Evolutionary conservation across 257 asterid genomes (phyloP).

Genomic region (Mentha longifolia): DNA sequence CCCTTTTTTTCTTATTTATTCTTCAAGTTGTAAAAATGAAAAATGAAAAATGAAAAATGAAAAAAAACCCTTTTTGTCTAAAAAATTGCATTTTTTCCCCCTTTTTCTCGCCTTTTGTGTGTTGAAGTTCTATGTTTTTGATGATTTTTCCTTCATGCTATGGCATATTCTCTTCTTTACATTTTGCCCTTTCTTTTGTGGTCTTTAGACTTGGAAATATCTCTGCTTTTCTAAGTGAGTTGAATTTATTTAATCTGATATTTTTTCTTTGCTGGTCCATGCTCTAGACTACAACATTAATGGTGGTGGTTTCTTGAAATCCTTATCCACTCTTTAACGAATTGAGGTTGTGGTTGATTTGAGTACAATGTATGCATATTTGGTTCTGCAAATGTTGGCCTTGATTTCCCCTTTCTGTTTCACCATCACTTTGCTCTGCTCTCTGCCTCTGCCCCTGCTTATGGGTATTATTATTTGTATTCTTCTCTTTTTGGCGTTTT

Average conservation of each 20-base stretch:
- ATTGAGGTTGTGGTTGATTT: slow-evolving; percentile 45
- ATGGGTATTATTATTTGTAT: slow-evolving; percentile 37
- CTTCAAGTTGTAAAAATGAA: slow-evolving; percentile 5
- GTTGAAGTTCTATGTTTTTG: not conserved
- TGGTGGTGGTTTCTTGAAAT: slow-evolving; percentile 27
- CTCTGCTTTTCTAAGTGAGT: not conserved
- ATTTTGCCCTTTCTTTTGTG: too few relatives aligned
- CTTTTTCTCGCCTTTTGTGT: not conserved
- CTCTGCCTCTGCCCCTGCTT: slow-evolving; percentile 24
- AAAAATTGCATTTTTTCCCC: not conserved
- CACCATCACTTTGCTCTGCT: slow-evolving; percentile 43
- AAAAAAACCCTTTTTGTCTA: not conserved
- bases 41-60: too few relatives aligned
- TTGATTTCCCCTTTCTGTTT: slow-evolving; percentile 43
- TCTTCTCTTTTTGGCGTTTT: slow-evolving; percentile 55
- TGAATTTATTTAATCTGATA: not conserved
- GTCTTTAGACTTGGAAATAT: too few relatives aligned
- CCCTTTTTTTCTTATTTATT: slow-evolving; percentile 39
- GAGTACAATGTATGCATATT: slow-evolving; percentile 38
- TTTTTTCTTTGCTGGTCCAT: not conserved
- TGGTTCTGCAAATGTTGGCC: slow-evolving; percentile 38
- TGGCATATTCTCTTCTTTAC: slow-evolving; percentile 5
- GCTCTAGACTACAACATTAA: not conserved
- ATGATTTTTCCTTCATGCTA: not conserved
- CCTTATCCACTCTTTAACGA: slow-evolving; percentile 49